Evolutionary conservation across 202 grass and related monocot genomes (phyloP), one percentile per base, ranked within the genome.

Genomic region (Setaria italica): DNA sequence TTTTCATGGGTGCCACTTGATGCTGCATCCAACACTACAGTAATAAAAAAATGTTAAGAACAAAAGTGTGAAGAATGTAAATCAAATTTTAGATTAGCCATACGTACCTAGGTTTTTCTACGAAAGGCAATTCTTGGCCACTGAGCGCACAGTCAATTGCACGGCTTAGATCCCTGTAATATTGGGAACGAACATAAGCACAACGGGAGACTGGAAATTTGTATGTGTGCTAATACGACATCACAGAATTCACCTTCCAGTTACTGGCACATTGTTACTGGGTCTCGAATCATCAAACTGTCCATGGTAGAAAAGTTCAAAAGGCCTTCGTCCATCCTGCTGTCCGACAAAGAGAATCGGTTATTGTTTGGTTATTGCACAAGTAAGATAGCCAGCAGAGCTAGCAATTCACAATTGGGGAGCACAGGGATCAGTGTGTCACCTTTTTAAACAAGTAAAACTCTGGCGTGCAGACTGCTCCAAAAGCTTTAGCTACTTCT

Each of bases 401-500:
- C 72, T 72, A 63, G 21, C 33, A 54, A 81, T 72, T 54, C 59
- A 85, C 12, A 9, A 25, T 66, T 64, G 2, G 53, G 30, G 25
- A 71, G 39, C 43, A 48, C 48, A 43, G 0, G 49, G n/a, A 84
- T 62, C 15, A 4, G 69, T 37, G 42, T 47, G 47, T 83, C 78
- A 98, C 95, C 56, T 98, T 98, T 82, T 95, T 98, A 79, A 94
- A 98, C 78, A 98, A 87, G 81, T 84, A 94, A 84, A 98, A 98
- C 77, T 95, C 93, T 57, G 95, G 95, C 6, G 95, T 98, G 84
- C 95, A 98, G 62, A 90, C 88, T 51, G 95, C 95, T 87, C 82
- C 84, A 88, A 95, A 98, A 86, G 84, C 91, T 25, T 89, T 90
- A 16, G 95, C 95, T 84, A 92, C 93, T 81, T 98, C 93, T 87